phyloP scores from a whole-genome alignment of 2,329 filamentous ascomycete species.

The Scolecobasidium constrictum region DNA sequence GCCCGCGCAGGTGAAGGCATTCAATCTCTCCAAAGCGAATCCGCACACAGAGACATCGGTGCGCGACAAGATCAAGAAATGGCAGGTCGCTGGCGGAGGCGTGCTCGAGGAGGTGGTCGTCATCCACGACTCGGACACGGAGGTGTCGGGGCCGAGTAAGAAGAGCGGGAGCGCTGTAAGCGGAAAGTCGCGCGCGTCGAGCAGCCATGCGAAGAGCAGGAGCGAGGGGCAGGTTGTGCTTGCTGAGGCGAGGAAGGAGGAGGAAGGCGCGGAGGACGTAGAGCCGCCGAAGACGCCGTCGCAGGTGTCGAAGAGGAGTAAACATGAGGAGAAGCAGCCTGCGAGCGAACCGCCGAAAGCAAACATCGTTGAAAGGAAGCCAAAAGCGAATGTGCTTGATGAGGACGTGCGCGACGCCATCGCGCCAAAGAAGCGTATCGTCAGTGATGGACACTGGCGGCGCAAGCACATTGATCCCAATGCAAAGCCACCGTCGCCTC shows the following conservation, averaged over 20 bases:
- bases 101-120: neutral
- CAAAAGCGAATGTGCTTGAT: constrained; percentile 25
- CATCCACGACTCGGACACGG: neutral
- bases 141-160: neutral
- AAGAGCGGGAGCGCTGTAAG: neutral
- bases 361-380: constrained; percentile 10
- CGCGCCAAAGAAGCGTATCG: constrained; percentile 79
- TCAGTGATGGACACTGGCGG: constrained; percentile 84
- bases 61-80: constrained; percentile 66
- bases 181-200: neutral
- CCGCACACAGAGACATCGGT: constrained; percentile 43
- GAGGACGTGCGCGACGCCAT: constrained; percentile 38
- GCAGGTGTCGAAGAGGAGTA: neutral
- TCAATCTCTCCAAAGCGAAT: neutral
- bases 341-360: neutral
- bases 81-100: constrained; percentile 45
- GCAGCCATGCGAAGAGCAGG: neutral
- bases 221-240: neutral
- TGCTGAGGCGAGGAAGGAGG: neutral
- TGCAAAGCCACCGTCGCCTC: constrained; percentile 11
- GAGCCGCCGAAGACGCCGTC: neutral
- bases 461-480: constrained; percentile 39
- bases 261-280: neutral
- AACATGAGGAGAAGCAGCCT: neutral
- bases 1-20: neutral